Evolutionary conservation across 1,284 basidiomycete species (phyloP).

Genomic region (Cryptococcus sp.): DNA sequence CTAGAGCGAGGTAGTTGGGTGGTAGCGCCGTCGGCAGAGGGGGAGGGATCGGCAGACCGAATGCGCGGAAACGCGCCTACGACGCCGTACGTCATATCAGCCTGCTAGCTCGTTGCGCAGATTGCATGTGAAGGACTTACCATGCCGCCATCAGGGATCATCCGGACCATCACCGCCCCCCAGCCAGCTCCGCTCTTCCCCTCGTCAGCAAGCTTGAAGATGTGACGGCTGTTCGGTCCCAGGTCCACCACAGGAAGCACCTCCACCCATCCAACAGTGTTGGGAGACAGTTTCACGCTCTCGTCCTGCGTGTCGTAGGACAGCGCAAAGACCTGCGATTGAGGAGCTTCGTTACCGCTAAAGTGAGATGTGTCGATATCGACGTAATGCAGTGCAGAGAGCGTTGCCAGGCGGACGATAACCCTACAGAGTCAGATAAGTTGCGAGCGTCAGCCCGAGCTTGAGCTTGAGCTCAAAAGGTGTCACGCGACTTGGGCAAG

Average conservation of each 20-base stretch:
- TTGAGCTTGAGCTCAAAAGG: too few species aligned
- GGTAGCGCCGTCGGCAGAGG: slow-evolving; percentile 54
- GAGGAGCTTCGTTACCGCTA: slow-evolving; percentile 90
- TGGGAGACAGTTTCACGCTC: slow-evolving; percentile 20
- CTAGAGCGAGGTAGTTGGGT: slow-evolving; percentile 45
- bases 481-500: background rate
- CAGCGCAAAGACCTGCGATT: slow-evolving; percentile 71
- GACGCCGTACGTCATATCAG: background rate
- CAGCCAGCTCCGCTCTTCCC: slow-evolving; percentile 57
- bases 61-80: slow-evolving; percentile 83
- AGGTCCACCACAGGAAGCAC: slow-evolving; percentile 72
- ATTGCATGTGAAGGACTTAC: slow-evolving; percentile 58
- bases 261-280: slow-evolving; percentile 63
- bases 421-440: slow-evolving; percentile 60
- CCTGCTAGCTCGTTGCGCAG: background rate
- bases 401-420: slow-evolving; percentile 82
- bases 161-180: slow-evolving; percentile 87
- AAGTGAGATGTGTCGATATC: slow-evolving; percentile 97
- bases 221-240: slow-evolving; percentile 79
- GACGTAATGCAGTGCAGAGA: slow-evolving; percentile 76
- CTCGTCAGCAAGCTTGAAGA: slow-evolving; percentile 62
- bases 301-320: slow-evolving; percentile 55
- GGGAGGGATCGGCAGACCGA: slow-evolving; percentile 71
- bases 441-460: background rate
- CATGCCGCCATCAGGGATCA: slow-evolving; percentile 96